phyloP scores from a whole-genome alignment of 2,329 filamentous ascomycete genomes.

The Teratosphaeria nubilosa region DNA sequence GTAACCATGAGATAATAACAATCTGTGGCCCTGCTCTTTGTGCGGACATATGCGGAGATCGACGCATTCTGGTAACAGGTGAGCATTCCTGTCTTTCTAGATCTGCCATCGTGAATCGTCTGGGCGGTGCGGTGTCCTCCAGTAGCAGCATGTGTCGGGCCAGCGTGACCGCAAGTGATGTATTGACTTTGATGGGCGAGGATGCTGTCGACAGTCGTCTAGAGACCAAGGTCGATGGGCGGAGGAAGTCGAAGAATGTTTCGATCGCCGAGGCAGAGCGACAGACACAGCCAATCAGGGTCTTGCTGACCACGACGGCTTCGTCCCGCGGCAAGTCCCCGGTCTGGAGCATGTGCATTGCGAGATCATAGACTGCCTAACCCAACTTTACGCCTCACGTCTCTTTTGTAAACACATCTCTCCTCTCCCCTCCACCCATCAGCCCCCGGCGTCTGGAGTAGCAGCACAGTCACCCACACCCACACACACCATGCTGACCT shows the following conservation, averaged over 20 bases:
- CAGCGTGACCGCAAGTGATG: background rate
- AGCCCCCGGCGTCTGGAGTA: background rate
- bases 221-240: background rate
- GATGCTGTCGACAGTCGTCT: background rate
- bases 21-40: background rate
- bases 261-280: background rate
- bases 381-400: background rate
- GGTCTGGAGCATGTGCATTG: background rate
- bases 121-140: background rate
- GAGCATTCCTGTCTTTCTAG: no score
- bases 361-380: background rate
- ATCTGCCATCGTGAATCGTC: no score
- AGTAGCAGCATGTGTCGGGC: background rate
- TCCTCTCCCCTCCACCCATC: background rate
- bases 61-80: background rate
- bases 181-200: no score
- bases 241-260: background rate
- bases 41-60: background rate
- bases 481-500: slow-evolving; percentile 23
- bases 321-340: background rate
- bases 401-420: background rate
- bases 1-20: background rate
- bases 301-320: background rate
- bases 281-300: background rate
- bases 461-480: background rate